phyloP scores from a whole-genome alignment of 2,329 filamentous ascomycete genomes.

The Colletotrichum limetticola region DNA sequence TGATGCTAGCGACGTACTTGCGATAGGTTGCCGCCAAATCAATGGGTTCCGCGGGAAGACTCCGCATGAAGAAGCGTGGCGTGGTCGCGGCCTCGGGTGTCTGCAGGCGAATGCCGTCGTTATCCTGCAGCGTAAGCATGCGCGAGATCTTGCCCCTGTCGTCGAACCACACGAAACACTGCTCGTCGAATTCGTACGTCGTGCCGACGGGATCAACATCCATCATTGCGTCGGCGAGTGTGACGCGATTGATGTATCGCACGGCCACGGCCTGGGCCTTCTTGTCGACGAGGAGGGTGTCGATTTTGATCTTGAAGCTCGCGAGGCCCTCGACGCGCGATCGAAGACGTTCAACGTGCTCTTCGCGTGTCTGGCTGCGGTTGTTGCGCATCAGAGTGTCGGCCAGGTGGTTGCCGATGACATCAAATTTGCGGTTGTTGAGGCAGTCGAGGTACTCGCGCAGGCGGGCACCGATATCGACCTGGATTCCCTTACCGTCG shows the following conservation, averaged over 20 bases:
- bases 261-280: slow-evolving; percentile 18
- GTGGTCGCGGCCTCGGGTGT: slow-evolving; percentile 14
- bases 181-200: slow-evolving; percentile 28
- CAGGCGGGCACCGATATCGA: slow-evolving; percentile 26
- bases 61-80: slow-evolving; percentile 20
- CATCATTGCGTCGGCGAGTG: neutral
- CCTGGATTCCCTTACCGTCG: slow-evolving; percentile 29
- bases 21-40: slow-evolving; percentile 37
- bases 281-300: slow-evolving; percentile 27
- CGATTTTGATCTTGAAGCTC: slow-evolving; percentile 24
- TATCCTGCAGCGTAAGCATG: slow-evolving; percentile 30
- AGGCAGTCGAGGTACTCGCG: slow-evolving; percentile 34
- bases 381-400: slow-evolving; percentile 21
- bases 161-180: slow-evolving; percentile 33
- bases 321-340: slow-evolving; percentile 14
- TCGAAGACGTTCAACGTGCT: slow-evolving; percentile 23
- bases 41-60: slow-evolving; percentile 8
- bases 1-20: slow-evolving; percentile 46
- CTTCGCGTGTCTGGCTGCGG: slow-evolving; percentile 22
- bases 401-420: slow-evolving; percentile 28
- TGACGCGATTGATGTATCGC: slow-evolving; percentile 28
- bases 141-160: slow-evolving; percentile 26
- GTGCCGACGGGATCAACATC: neutral
- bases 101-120: slow-evolving; percentile 27
- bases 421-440: slow-evolving; percentile 25